Base-by-base conservation (phyloP, 345 rosid species). In the Angophora floribunda region DNA sequence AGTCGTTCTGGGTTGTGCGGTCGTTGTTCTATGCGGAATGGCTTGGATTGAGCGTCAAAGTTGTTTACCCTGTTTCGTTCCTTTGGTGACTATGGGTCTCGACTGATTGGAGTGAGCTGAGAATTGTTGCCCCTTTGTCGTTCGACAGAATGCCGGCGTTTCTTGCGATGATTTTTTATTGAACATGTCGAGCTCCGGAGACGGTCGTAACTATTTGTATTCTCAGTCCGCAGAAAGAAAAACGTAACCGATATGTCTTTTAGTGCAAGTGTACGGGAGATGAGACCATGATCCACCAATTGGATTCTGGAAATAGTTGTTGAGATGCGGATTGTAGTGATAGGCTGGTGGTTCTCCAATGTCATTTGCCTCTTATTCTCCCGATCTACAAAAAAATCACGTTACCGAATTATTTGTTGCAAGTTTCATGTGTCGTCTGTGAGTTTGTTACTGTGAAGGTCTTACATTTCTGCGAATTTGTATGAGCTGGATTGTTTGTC, bases 341-440 rank as follows among this genome's bases (percentile, higher is more conserved):
- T 41, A 41, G 84, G 84, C 14, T 75, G 0, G 49, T 75, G 49
- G 41, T 19, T 41, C 84, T 75, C 84, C 49, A 36, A 75, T 22
- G 28, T 1, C 36, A 41, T 41, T 75, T 3, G 49, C 49, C 13
- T 75, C 84, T 75, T 41, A 36, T 75, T 75, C 49, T 75, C 26
- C 79, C 28, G 26, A 19, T 41, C 13, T 19, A 75, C 82, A 9
- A 44, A 75, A 36, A 36, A 1, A 9, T 36, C 8, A 36, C 12
- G 45, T 67, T 36, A 67, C 44, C 79, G 15, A 16, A 70, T 70
- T 16, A 32, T 70, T n/a, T 26, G 84, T 75, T 75, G 26, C 1
- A 0, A 75, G 84, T 9, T 41, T 41, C 49, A 1, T 5, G 49
- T 10, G 26, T 75, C 4, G 2, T 1, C 28, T 1, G 41, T 41